These are phyloP conservation scores for Kazachstania viticola DNA, from an alignment of 805 yeast genomes.

Conservation along the genomic window DNA sequence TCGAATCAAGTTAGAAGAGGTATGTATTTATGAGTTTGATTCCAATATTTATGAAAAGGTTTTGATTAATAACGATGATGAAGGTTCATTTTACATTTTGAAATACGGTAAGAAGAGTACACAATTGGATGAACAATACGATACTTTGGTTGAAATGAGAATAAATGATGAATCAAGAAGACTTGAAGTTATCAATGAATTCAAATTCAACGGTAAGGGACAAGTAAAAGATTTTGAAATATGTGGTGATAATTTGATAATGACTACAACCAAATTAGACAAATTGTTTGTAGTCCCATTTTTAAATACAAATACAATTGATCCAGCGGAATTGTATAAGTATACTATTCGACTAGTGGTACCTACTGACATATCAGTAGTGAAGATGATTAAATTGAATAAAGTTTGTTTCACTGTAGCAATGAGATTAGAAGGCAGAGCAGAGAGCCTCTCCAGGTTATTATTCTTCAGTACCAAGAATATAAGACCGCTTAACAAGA, in stretches of 20 bases:
- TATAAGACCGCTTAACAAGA: too few species aligned
- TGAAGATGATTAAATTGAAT: too few species aligned
- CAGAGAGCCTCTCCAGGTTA: background rate
- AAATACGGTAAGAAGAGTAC: background rate
- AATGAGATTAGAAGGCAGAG: too few species aligned
- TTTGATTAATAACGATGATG: conserved; percentile 2
- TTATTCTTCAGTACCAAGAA: background rate
- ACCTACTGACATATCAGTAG: too few species aligned
- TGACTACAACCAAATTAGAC: background rate
- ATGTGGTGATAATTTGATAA: conserved; percentile 8
- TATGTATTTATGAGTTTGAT: conserved; percentile 3
- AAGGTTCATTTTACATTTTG: conserved; percentile 4
- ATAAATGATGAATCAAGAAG: background rate
- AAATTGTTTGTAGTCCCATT: background rate
- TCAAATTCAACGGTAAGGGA: conserved; percentile 6
- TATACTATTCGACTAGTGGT: too few species aligned
- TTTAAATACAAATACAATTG: too few species aligned
- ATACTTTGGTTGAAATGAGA: conserved; percentile 1
- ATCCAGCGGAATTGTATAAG: too few species aligned
- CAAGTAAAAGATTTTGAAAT: conserved; percentile 7
- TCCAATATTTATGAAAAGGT: conserved; percentile 2
- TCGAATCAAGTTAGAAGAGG: conserved; percentile 6
- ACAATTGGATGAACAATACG: background rate
- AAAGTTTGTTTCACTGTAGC: too few species aligned
- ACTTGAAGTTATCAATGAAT: conserved; percentile 2